Percentiles rank a stretch among this genome's conserved stretches.
These are phyloP conservation scores for Solidago caesia DNA, from an alignment of 129 eudicot species.

Conservation along the genomic window DNA sequence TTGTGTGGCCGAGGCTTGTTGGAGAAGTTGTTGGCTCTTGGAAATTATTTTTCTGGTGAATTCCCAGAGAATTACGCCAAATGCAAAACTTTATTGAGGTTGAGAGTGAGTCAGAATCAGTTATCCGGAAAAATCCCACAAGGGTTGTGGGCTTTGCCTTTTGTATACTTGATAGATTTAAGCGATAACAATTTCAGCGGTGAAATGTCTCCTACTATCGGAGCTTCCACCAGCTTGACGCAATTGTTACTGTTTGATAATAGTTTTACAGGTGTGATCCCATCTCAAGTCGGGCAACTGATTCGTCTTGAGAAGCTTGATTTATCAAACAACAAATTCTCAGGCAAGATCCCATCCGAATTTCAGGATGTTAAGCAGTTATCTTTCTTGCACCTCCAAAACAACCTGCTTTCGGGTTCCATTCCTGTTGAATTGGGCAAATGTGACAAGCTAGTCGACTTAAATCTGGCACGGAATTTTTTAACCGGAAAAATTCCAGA, in stretches of 20 bases:
- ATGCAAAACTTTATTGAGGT: conserved; percentile 62
- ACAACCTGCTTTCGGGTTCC: conserved; percentile 59
- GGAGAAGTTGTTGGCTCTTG: conserved; percentile 66
- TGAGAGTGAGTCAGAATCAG: conserved; percentile 64
- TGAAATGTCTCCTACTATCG: conserved; percentile 47
- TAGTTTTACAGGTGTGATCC: conserved; percentile 64
- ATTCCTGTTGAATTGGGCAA: conserved; percentile 67
- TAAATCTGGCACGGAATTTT: conserved; percentile 67
- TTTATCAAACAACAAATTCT: conserved; percentile 60
- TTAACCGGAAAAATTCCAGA: conserved; percentile 61
- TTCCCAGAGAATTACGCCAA: conserved; percentile 54
- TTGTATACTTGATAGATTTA: conserved; percentile 57
- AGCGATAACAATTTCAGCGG: conserved; percentile 72
- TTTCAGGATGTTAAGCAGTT: conserved; percentile 54
- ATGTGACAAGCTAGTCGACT: conserved; percentile 63
- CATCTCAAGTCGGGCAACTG: conserved; percentile 65
- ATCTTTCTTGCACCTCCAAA: conserved; percentile 62
- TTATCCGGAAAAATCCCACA: conserved; percentile 67
- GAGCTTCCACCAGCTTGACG: conserved; percentile 47
- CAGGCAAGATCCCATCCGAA: conserved; percentile 64
- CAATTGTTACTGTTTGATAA: conserved; percentile 60
- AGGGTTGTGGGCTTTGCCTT: conserved; percentile 75
- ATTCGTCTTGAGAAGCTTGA: conserved; percentile 56
- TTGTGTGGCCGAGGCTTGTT: conserved; percentile 58
- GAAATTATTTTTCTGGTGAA: conserved; percentile 65